phyloP scores from a whole-genome alignment of 208 protist species.

The Acanthamoeba lenticulata region DNA sequence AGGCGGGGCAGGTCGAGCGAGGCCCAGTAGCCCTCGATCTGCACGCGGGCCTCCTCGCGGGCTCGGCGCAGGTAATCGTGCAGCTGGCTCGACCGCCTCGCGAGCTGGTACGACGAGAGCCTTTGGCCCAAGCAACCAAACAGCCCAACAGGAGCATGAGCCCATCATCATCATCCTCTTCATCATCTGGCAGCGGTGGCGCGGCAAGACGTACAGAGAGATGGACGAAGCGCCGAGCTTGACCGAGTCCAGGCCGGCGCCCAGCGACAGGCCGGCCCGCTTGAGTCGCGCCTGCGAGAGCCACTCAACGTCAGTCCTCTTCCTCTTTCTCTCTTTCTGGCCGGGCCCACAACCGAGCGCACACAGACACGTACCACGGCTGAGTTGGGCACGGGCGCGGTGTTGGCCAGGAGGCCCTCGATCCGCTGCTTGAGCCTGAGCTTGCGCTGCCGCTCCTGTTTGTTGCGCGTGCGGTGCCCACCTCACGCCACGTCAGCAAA shows the following conservation, averaged over 20 bases:
- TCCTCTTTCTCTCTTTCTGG: no score
- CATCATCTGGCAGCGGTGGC: background rate
- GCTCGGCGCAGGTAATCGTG: background rate
- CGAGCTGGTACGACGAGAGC: background rate
- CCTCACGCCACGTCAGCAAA: no score
- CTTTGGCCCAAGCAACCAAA: background rate
- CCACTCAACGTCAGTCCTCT: background rate
- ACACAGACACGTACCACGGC: background rate
- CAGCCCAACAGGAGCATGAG: background rate
- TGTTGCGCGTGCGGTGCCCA: no score
- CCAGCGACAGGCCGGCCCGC: background rate
- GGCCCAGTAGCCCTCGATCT: background rate
- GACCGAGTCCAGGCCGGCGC: background rate
- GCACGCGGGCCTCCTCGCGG: background rate
- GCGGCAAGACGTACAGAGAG: background rate
- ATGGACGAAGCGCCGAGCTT: background rate
- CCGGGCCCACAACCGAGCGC: no score
- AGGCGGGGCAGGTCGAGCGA: background rate
- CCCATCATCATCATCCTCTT: background rate
- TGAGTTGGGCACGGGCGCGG: background rate
- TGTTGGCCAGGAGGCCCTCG: background rate
- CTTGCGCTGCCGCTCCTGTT: background rate
- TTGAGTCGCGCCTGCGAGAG: background rate
- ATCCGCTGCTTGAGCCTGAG: conserved; percentile 9
- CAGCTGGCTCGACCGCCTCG: conserved; percentile 3